Percentiles rank a stretch among this genome's conserved stretches.
These are phyloP conservation scores for Dipteronia sinensis DNA, from an alignment of 345 rosid genomes.

Conservation along the genomic window DNA sequence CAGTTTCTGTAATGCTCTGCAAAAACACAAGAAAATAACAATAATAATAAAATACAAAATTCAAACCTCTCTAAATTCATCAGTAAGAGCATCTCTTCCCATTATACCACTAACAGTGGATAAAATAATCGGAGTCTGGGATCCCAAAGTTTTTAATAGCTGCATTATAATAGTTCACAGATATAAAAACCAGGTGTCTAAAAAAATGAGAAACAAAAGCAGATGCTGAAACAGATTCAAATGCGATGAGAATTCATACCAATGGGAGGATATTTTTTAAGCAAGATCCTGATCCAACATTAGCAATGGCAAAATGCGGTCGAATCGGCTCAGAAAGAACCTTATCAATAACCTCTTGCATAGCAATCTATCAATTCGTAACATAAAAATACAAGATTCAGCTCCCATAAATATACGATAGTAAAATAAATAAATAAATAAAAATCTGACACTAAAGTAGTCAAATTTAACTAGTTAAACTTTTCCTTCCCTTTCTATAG, in stretches of 20 bases:
- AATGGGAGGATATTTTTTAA: conserved; percentile 19
- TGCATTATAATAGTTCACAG: conserved; percentile 27
- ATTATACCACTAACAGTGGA: conserved; percentile 48
- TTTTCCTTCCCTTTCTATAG: too few relatives aligned
- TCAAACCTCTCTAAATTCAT: conserved; percentile 66
- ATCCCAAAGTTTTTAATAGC: conserved; percentile 45
- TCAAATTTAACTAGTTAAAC: background rate
- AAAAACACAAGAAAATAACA: background rate
- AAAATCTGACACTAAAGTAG: background rate
- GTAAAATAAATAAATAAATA: background rate
- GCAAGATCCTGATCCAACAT: conserved; percentile 19
- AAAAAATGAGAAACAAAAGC: background rate
- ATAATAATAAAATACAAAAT: background rate
- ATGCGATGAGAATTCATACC: conserved; percentile 28
- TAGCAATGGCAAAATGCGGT: conserved; percentile 66
- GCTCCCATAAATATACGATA: background rate
- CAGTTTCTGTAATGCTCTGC: background rate
- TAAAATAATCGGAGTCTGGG: conserved; percentile 46
- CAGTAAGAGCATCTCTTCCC: conserved; percentile 50
- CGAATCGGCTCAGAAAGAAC: conserved; percentile 57
- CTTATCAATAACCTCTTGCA: conserved; percentile 52
- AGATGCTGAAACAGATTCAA: background rate
- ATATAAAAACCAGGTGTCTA: background rate
- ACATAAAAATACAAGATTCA: background rate
- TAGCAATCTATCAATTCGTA: conserved; percentile 38